Percentiles rank a stretch among this genome's conserved stretches.
These are phyloP conservation scores for Astrocystis sublimbata DNA, from an alignment of 495 filamentous ascomycete genomes.

Conservation along the genomic window DNA sequence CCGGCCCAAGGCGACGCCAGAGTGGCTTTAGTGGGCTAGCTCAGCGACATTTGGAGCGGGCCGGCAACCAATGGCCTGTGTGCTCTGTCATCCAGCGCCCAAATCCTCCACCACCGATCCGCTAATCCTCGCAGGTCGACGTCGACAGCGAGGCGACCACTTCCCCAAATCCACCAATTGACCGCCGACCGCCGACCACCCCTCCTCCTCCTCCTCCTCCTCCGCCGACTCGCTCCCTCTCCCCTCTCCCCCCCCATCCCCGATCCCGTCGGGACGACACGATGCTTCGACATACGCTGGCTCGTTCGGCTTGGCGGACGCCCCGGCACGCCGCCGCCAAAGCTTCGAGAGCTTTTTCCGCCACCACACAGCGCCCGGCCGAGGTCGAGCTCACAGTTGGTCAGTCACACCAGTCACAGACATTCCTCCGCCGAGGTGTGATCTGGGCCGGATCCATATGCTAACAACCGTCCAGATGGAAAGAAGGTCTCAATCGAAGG, in stretches of 20 bases:
- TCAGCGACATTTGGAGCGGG: conserved; percentile 11
- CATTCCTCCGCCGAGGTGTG: conserved; percentile 18
- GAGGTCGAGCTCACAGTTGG: conserved; percentile 96
- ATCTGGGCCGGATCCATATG: conserved; percentile 14
- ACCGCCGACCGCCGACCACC: too few relatives aligned
- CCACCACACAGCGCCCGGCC: conserved; percentile 68
- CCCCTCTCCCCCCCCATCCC: conserved; percentile 32
- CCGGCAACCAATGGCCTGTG: conserved; percentile 18
- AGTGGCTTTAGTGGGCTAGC: conserved; percentile 29
- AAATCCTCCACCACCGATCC: too few relatives aligned
- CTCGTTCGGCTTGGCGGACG: conserved; percentile 82
- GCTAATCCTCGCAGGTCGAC: conserved; percentile 8
- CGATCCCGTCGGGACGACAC: conserved; percentile 56
- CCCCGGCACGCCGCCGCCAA: conserved; percentile 62
- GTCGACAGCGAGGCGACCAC: conserved; percentile 17
- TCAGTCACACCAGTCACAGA: conserved; percentile 57
- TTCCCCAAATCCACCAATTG: conserved; percentile 26
- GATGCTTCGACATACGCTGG: conserved; percentile 86
- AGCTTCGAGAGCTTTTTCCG: conserved; percentile 71
- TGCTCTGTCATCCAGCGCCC: conserved; percentile 15
- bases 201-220: too few relatives aligned
- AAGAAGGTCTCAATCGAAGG: conserved; percentile 96
- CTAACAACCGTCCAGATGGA: conserved; percentile 67
- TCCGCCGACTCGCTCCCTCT: conserved; percentile 27
- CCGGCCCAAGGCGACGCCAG: too few relatives aligned